phyloP scores from a whole-genome alignment of 129 eudicot genomes.

The Flaveria robusta region DNA sequence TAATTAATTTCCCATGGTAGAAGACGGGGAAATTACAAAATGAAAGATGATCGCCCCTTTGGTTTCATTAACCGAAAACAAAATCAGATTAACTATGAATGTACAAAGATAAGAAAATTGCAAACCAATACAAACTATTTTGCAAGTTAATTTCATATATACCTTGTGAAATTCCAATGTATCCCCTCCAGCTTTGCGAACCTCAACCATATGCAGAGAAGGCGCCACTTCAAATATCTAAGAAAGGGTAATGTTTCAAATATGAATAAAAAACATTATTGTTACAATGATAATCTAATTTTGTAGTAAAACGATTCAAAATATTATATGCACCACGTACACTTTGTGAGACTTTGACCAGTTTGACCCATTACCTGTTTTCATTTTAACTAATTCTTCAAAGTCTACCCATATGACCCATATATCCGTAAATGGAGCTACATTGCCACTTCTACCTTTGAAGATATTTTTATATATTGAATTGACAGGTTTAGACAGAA shows the following conservation, averaged over 20 bases:
- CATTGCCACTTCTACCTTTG: background rate
- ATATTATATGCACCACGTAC: background rate
- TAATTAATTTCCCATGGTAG: background rate
- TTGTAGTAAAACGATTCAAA: background rate
- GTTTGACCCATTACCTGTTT: background rate
- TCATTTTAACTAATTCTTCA: background rate
- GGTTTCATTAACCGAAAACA: background rate
- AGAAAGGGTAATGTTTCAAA: background rate
- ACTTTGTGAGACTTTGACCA: background rate
- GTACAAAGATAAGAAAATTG: background rate
- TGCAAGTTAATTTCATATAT: constrained; percentile 12
- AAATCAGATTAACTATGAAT: background rate
- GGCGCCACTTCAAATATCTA: constrained; percentile 98
- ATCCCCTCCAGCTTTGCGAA: constrained; percentile 94
- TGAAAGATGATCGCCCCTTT: background rate
- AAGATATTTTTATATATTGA: background rate
- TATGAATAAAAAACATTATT: background rate
- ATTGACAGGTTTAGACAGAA: background rate
- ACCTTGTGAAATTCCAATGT: constrained; percentile 98
- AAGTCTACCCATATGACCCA: background rate
- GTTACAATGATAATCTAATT: background rate
- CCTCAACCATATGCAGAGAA: constrained; percentile 89
- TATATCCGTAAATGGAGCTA: background rate
- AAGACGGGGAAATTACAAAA: background rate
- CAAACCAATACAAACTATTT: background rate